Evolutionary conservation across 1,139 yeast species (phyloP), one percentile per base, ranked within the genome.

Genomic region (Zhuliangozyma blackwelliae): DNA sequence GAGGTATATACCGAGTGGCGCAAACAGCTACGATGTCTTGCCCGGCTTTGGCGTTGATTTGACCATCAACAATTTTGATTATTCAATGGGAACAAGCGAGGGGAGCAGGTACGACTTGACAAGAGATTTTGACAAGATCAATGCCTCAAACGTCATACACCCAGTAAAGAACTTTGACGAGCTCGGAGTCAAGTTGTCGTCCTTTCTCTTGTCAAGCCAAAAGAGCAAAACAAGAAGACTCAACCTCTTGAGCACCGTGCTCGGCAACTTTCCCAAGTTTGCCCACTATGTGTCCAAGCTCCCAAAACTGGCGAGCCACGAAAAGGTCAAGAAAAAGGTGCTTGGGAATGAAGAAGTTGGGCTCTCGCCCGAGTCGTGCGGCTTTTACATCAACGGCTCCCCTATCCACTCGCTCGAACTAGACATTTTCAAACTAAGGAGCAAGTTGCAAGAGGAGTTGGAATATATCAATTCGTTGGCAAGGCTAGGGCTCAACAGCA

Each of bases 21-120:
- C 28, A 5, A 40, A 34, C 2, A 48, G 50, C 21, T 44, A 52
- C 7, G 78, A 76, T 31, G 33, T 49, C 0, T 53, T 85, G 25
- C 51, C 75, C 8, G 95, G 94, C 0, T 87, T 77, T 55, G 94
- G 89, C 1, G 80, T 74, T 5, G 82, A 74, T 30, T 54, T 83
- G 34, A 72, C 79, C 1, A 51, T 82, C 42, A 30, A n/a, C 21
- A 25, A 10, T 32, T 32, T 10, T 29, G 29, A 9, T 5, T 21
- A 6, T 7, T n/a, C n/a, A n/a, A n/a, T n/a, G n/a, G n/a, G n/a
- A n/a, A n/a, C n/a, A n/a, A 7, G 9, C 9, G 25, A 23, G 25
- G 13, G 16, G 2, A 20, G 11, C 8, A 25, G 34, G 2, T 29
- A 40, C 19, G 41, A 36, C 20, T 34, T 47, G 10, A 30, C 34